Evolutionary conservation across 2,329 filamentous ascomycete genomes (phyloP).

Genomic region (Hypoxylon sp.): DNA sequence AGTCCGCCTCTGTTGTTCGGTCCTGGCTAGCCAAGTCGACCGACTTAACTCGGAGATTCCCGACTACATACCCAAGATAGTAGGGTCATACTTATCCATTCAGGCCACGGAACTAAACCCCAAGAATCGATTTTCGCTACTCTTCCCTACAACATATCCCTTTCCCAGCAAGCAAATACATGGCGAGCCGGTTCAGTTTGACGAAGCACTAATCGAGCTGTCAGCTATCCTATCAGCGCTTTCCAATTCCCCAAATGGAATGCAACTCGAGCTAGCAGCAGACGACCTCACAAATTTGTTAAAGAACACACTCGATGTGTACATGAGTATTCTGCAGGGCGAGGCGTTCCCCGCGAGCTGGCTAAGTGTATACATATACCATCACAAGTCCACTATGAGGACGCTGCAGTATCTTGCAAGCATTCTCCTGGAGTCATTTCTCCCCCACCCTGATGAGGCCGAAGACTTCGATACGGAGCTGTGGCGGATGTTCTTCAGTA

Average conservation of each 20-base stretch:
- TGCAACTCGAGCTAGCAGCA: conserved; percentile 79
- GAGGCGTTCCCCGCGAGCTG: conserved; percentile 90
- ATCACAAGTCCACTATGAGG: conserved; percentile 89
- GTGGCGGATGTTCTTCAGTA: conserved; percentile 94
- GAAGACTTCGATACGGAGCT: conserved; percentile 92
- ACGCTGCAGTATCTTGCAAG: conserved; percentile 84
- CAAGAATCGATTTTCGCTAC: conserved; percentile 79
- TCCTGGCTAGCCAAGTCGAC: conserved; percentile 86
- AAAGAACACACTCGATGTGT: conserved; percentile 82
- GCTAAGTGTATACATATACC: conserved; percentile 93
- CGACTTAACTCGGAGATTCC: conserved; percentile 84
- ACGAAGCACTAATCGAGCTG: conserved; percentile 89
- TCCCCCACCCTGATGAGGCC: conserved; percentile 90
- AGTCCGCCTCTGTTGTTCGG: conserved; percentile 91
- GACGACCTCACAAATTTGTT: conserved; percentile 81
- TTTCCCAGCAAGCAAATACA: conserved; percentile 80
- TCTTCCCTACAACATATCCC: conserved; percentile 91
- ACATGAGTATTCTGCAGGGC: conserved; percentile 88
- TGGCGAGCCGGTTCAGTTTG: conserved; percentile 70
- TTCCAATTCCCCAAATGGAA: conserved; percentile 77
- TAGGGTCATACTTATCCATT: conserved; percentile 87
- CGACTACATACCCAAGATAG: conserved; percentile 89
- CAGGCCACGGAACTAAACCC: conserved; percentile 65
- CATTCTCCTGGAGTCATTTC: conserved; percentile 82
- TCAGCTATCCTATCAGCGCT: conserved; percentile 87